phyloP scores from a whole-genome alignment of 192 early-diverging fungal genomes.

The Lobosporangium transversale region DNA sequence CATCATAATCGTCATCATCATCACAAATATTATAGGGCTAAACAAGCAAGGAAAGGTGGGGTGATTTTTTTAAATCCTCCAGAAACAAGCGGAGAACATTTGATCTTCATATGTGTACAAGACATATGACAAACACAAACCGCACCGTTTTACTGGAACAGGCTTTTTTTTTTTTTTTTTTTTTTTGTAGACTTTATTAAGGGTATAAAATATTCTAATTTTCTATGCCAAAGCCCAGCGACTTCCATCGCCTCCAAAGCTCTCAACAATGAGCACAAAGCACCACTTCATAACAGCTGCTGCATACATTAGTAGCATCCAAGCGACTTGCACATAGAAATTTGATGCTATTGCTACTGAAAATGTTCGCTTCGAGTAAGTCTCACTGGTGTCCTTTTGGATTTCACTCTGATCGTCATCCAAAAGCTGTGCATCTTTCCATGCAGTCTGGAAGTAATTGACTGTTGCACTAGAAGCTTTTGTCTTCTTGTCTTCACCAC shows the following conservation, averaged over 20 bases:
- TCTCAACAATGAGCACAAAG: constrained; percentile 39
- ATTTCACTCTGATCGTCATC: constrained; percentile 8
- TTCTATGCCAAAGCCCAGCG: constrained; percentile 28
- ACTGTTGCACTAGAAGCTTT: neutral
- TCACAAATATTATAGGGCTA: too few relatives aligned
- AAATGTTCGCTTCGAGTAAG: neutral
- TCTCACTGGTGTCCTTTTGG: neutral
- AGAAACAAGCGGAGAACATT: too few relatives aligned
- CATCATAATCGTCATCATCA: too few relatives aligned
- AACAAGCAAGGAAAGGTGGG: too few relatives aligned
- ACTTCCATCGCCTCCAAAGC: constrained; percentile 21
- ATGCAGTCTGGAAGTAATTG: constrained; percentile 12
- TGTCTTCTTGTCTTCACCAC: constrained; percentile 1
- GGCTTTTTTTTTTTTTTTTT: neutral
- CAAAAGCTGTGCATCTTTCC: constrained; percentile 11
- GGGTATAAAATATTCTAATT: neutral
- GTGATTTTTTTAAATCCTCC: too few relatives aligned
- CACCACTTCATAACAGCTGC: constrained; percentile 27
- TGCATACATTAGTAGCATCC: constrained; percentile 36
- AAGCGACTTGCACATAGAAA: constrained; percentile 27
- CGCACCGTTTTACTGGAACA: too few relatives aligned
- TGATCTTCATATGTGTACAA: too few relatives aligned
- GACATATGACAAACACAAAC: too few relatives aligned
- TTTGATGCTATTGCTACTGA: too few relatives aligned
- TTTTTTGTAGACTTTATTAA: neutral